phyloP scores from a whole-genome alignment of 768 basidiomycete genomes.

The Lentinula aciculospora region DNA sequence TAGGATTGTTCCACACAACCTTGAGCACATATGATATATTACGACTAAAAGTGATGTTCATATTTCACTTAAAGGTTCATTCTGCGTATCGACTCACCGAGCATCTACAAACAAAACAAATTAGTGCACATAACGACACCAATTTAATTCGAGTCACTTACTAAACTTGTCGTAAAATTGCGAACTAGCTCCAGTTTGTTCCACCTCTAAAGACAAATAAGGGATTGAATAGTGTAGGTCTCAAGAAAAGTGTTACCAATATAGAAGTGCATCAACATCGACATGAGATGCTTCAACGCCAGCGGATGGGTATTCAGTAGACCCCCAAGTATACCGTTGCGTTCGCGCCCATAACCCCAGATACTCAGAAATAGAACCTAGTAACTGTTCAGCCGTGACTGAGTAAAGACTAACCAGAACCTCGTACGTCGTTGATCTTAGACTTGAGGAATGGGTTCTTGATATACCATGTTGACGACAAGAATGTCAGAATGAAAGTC shows the following conservation, averaged over 20 bases:
- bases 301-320: slow-evolving; percentile 80
- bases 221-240: neutral
- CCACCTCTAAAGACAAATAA: slow-evolving; percentile 64
- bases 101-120: slow-evolving; percentile 35
- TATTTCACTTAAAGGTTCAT: neutral
- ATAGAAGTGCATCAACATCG: slow-evolving; percentile 90
- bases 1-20: slow-evolving; percentile 86
- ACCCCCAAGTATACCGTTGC: slow-evolving; percentile 71
- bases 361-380: slow-evolving; percentile 75
- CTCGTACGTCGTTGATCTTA: slow-evolving; percentile 84
- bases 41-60: slow-evolving; percentile 42
- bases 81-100: slow-evolving; percentile 27
- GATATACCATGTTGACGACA: slow-evolving; percentile 94
- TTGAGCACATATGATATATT: slow-evolving; percentile 87
- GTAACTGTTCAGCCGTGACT: neutral
- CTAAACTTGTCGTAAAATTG: slow-evolving; percentile 99
- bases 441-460: slow-evolving; percentile 98
- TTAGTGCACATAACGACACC: slow-evolving; percentile 5
- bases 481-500: slow-evolving; percentile 84
- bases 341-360: slow-evolving; percentile 59
- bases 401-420: neutral
- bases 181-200: slow-evolving; percentile 94
- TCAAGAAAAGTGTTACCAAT: slow-evolving; percentile 55
- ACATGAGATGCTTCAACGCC: slow-evolving; percentile 85
- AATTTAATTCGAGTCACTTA: slow-evolving; percentile 31